A percentile compares a stretch with the other conserved stretches of the same genome.
Evolutionary conservation across 441 rosid species (phyloP).

Genomic region (Gossypium lobatum): DNA sequence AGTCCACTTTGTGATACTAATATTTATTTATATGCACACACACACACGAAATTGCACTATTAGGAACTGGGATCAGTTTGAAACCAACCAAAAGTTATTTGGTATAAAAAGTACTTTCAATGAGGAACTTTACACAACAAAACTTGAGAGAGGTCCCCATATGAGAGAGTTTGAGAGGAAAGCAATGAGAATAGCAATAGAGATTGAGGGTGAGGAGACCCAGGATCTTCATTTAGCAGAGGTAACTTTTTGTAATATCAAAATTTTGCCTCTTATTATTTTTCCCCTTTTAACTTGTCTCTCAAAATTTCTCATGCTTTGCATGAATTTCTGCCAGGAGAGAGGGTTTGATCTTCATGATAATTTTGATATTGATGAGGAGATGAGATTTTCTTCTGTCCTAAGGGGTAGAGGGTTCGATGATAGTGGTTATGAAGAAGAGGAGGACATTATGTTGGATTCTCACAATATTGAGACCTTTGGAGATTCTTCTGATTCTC

Average conservation of each 20-base stretch:
- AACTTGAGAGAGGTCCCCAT: constrained; percentile 64
- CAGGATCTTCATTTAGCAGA: constrained; percentile 87
- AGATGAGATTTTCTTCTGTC: constrained; percentile 79
- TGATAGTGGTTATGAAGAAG: constrained; percentile 76
- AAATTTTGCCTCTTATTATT: constrained; percentile 5
- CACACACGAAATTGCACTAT: constrained; percentile 6
- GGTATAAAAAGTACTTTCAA: constrained; percentile 85
- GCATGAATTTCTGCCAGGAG: constrained; percentile 53
- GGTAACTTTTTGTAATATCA: constrained; percentile 31
- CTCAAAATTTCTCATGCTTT: constrained; percentile 1
- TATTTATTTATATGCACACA: neutral
- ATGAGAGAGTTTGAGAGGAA: constrained; percentile 63
- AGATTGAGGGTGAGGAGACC: constrained; percentile 90
- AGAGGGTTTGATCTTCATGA: constrained; percentile 62
- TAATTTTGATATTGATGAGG: constrained; percentile 66
- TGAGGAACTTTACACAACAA: constrained; percentile 86
- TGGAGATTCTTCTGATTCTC: constrained; percentile 45
- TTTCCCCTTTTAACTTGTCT: constrained; percentile 1
- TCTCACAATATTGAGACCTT: constrained; percentile 54
- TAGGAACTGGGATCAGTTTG: constrained; percentile 92
- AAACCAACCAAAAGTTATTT: constrained; percentile 59
- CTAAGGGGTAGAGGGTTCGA: constrained; percentile 43
- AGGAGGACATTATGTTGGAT: constrained; percentile 61
- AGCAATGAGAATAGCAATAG: constrained; percentile 82
- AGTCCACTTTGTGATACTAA: neutral